These are phyloP conservation scores for Epithele typhae DNA, from an alignment of 768 basidiomycete species.

Conservation along the genomic window DNA sequence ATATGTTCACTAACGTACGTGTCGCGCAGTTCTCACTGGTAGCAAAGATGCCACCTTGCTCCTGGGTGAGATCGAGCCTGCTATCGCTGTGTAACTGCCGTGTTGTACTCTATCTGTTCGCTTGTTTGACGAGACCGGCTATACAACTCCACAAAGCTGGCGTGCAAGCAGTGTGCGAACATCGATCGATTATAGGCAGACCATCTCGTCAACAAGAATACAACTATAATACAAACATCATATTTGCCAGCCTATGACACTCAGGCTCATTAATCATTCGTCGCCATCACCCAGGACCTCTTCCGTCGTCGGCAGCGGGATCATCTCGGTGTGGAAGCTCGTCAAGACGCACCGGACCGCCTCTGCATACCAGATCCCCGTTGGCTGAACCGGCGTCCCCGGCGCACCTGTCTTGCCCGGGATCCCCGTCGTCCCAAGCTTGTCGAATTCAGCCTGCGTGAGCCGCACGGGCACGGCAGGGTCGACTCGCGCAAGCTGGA, in stretches of 20 bases:
- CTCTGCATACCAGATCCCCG: conserved; percentile 57
- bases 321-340: conserved; percentile 42
- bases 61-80: conserved; percentile 83
- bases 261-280: background rate
- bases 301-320: conserved; percentile 12
- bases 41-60: conserved; percentile 94
- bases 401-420: conserved; percentile 25
- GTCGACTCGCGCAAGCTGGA: conserved; percentile 52
- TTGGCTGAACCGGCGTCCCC: conserved; percentile 20
- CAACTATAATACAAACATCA: background rate
- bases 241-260: background rate
- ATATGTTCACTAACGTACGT: too few species aligned
- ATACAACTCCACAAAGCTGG: too few species aligned
- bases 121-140: too few species aligned
- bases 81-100: conserved; percentile 27
- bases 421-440: conserved; percentile 8
- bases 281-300: conserved; percentile 6
- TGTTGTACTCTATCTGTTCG: too few species aligned
- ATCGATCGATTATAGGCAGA: too few species aligned
- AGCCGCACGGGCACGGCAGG: conserved; percentile 11
- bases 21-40: conserved; percentile 80
- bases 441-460: background rate
- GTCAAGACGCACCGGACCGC: conserved; percentile 48
- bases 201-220: too few species aligned
- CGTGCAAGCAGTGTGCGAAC: too few species aligned